Evolutionary conservation across 768 basidiomycete species (phyloP).

Genomic region (Sporobolomyces pararoseus): DNA sequence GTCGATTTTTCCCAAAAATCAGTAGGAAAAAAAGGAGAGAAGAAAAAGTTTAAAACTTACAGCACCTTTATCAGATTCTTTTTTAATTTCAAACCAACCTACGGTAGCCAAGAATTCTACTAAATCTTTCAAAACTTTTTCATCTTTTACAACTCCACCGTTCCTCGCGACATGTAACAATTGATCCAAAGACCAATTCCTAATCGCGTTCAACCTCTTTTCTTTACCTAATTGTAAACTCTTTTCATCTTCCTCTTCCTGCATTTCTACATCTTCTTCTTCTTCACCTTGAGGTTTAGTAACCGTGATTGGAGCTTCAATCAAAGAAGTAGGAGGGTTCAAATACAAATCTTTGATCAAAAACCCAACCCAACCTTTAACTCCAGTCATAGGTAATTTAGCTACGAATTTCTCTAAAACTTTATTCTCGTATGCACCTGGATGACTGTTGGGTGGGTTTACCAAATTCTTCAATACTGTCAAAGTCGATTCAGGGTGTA

Average conservation of each 20-base stretch:
- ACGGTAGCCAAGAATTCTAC: slow-evolving; percentile 78
- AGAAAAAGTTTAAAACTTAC: slow-evolving; percentile 5
- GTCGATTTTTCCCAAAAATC: too few relatives aligned
- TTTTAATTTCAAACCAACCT: slow-evolving; percentile 72
- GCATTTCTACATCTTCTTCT: slow-evolving; percentile 49
- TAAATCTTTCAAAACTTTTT: slow-evolving; percentile 68
- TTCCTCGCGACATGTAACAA: slow-evolving; percentile 69
- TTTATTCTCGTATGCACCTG: slow-evolving; percentile 81
- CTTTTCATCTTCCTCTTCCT: slow-evolving; percentile 49
- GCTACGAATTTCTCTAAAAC: slow-evolving; percentile 79
- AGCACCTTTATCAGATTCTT: slow-evolving; percentile 64
- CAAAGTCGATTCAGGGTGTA: slow-evolving; percentile 74
- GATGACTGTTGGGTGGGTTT: slow-evolving; percentile 67
- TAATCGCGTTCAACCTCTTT: slow-evolving; percentile 51
- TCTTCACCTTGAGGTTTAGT: slow-evolving; percentile 43
- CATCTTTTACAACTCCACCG: slow-evolving; percentile 57
- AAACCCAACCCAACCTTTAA: slow-evolving; percentile 70
- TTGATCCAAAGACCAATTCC: slow-evolving; percentile 84
- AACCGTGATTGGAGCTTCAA: slow-evolving; percentile 50
- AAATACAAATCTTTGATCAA: slow-evolving; percentile 64
- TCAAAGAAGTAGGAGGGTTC: slow-evolving; percentile 38
- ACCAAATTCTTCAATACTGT: slow-evolving; percentile 79
- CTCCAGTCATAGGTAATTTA: slow-evolving; percentile 67
- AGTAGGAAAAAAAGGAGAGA: too few relatives aligned
- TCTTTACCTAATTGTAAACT: slow-evolving; percentile 38